Evolutionary conservation across 139 green algal genomes (phyloP).

Genomic region (Chlorella ohadii): DNA sequence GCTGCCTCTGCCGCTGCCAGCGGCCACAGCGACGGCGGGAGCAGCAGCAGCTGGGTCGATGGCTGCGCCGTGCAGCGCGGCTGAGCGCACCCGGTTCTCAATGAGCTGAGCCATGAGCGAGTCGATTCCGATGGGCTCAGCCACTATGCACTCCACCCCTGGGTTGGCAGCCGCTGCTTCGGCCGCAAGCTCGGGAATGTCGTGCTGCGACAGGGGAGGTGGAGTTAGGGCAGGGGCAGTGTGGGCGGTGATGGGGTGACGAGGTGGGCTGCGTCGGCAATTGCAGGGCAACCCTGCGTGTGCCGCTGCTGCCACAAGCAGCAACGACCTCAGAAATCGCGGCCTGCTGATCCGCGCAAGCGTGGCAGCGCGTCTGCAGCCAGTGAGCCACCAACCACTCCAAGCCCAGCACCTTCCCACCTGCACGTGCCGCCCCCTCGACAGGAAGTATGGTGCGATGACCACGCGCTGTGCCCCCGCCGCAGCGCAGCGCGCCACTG

Average conservation of each 20-base stretch:
- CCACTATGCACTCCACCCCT: slow-evolving; percentile 66
- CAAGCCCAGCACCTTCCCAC: no score
- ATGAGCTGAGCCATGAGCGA: slow-evolving; percentile 80
- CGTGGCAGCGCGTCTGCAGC: no score
- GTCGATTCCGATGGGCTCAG: slow-evolving; percentile 84
- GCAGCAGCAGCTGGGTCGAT: background rate
- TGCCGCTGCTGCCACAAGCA: no score
- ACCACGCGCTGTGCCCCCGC: slow-evolving; percentile 69
- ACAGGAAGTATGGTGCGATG: slow-evolving; percentile 91
- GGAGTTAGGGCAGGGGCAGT: background rate
- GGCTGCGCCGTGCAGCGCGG: background rate
- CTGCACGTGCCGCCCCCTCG: slow-evolving; percentile 77
- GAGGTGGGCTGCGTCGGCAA: background rate
- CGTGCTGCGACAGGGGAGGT: slow-evolving; percentile 54
- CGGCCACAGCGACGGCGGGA: background rate
- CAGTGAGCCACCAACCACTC: no score
- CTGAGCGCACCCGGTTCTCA: slow-evolving; percentile 59
- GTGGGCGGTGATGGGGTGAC: background rate
- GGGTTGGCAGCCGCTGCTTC: slow-evolving; percentile 63
- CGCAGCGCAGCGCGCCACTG: slow-evolving; percentile 59
- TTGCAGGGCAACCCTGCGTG: no score
- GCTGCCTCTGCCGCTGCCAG: background rate
- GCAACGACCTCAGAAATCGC: no score
- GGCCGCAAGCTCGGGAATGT: slow-evolving; percentile 86
- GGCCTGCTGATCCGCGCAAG: no score